These are phyloP conservation scores for Paraphaeosphaeria minitans DNA, from an alignment of 2,329 filamentous ascomycete genomes.

Conservation along the genomic window DNA sequence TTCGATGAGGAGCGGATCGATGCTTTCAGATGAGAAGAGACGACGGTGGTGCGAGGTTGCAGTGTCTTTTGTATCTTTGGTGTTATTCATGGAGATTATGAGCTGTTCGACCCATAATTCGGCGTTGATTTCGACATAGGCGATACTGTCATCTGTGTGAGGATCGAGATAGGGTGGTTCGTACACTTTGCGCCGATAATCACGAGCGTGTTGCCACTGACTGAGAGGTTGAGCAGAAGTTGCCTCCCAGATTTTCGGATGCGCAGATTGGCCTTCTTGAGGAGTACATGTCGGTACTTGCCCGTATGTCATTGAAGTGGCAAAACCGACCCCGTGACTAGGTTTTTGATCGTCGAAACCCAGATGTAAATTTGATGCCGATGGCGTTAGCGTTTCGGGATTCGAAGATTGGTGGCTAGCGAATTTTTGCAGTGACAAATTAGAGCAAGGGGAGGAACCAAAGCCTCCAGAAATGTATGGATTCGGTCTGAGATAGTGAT, in stretches of 20 bases:
- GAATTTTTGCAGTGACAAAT: neutral
- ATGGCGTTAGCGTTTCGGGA: too few relatives aligned
- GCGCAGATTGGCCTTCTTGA: too few relatives aligned
- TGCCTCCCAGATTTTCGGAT: too few relatives aligned
- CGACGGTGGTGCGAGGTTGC: slow-evolving; percentile 13
- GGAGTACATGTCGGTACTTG: neutral
- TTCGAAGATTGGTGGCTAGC: neutral
- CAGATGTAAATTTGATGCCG: neutral
- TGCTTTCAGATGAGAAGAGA: slow-evolving; percentile 15
- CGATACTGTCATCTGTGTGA: slow-evolving; percentile 13
- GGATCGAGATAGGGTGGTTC: slow-evolving; percentile 17
- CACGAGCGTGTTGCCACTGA: slow-evolving; percentile 17
- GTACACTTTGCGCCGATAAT: slow-evolving; percentile 17
- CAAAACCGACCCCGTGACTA: neutral
- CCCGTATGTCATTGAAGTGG: neutral
- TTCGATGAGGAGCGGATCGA: slow-evolving; percentile 17
- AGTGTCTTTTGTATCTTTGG: slow-evolving; percentile 16
- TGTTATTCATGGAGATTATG: slow-evolving; percentile 16
- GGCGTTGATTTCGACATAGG: slow-evolving; percentile 13
- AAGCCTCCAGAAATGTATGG: neutral
- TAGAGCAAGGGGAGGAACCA: too few relatives aligned
- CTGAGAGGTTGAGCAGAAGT: neutral
- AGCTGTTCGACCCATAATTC: slow-evolving; percentile 20
- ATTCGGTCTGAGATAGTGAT: neutral
- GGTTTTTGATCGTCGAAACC: neutral